phyloP scores from a whole-genome alignment of 257 asterid genomes.

The Gentiana macrophylla region DNA sequence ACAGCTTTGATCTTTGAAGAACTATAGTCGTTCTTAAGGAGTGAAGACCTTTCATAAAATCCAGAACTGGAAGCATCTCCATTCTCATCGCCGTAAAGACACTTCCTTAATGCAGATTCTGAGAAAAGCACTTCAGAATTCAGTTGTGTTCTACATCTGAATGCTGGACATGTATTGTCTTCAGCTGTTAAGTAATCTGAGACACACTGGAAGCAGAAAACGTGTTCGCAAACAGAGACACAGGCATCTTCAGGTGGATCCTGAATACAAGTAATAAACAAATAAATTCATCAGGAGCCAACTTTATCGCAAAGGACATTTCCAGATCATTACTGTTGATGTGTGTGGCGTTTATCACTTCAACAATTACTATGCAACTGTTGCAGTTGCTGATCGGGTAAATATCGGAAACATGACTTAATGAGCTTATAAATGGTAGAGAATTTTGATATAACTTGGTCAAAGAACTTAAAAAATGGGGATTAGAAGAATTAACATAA shows the following conservation, averaged over 20 bases:
- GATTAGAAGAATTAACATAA: background rate
- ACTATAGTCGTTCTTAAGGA: constrained; percentile 37
- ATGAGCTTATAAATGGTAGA: too few relatives aligned
- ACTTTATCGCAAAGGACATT: too few relatives aligned
- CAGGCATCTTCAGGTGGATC: constrained; percentile 98
- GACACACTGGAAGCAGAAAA: constrained; percentile 90
- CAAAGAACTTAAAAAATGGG: too few relatives aligned
- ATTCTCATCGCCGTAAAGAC: constrained; percentile 39
- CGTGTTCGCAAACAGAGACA: constrained; percentile 91
- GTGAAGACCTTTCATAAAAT: constrained; percentile 34
- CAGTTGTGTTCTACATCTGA: constrained; percentile 77
- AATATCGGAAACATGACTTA: too few relatives aligned
- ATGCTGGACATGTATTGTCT: constrained; percentile 76
- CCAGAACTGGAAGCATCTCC: constrained; percentile 31
- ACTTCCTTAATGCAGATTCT: constrained; percentile 49
- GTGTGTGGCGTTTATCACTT: too few relatives aligned
- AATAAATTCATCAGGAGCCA: background rate
- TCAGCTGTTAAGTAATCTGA: constrained; percentile 78
- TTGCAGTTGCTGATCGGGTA: too few relatives aligned
- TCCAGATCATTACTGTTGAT: too few relatives aligned
- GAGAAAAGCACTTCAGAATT: constrained; percentile 75
- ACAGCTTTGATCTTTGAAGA: constrained; percentile 80
- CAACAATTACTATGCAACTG: too few relatives aligned
- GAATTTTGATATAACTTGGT: too few relatives aligned
- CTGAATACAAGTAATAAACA: constrained; percentile 28